Base-by-base conservation (phyloP, 2,329 filamentous ascomycete genomes). In the Hymenoscyphus salicellus region DNA sequence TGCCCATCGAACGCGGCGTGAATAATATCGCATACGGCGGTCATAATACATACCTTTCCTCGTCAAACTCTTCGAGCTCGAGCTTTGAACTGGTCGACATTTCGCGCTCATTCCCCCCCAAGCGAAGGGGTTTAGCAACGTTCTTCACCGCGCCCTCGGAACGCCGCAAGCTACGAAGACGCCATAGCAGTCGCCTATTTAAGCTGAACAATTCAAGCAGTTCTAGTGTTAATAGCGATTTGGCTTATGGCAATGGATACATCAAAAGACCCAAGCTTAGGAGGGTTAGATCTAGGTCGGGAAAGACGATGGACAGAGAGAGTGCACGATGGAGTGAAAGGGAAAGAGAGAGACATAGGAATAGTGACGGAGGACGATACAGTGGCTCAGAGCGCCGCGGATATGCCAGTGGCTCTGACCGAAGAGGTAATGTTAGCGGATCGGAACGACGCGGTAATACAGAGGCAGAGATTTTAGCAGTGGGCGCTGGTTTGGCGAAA, bases 241-340 rank as follows among this genome's bases (percentile, higher is more conserved):
- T 91, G 66, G 88, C 88, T 10, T 91, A 90, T 73, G 88, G 88
- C 10, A 81, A 78, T 62, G 87, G 86, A 17, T 88, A 83, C 61
- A 65, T 75, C 16, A 74, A 70, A 65, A 63, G 68, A 23, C 68
- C 69, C 17, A 75, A 72, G 61, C 66, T 64, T 26, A 71, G 68
- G 41, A 33, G 68, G 8, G 69, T 72, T 17, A 71, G 72, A 57
- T 69, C 66, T 14, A 69, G 69, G 62, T 69, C 66, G 26, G 72
- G 71, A 6, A 73, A 70, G 64, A 70, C 73, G 55, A 72, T 69
- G 33, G 69, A 73, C 58, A 66, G 71, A 55, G 72, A 70, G 38
- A 67, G 65, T n/a, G 64, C 66, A n/a, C 69, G 67, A 65, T 64
- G 70, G 60, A 65, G 61, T 46, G 62, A 63, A 16, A 55, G 61